Evolutionary conservation across 805 yeast genomes (phyloP).

Genomic region (Lachancea nothofagi): DNA sequence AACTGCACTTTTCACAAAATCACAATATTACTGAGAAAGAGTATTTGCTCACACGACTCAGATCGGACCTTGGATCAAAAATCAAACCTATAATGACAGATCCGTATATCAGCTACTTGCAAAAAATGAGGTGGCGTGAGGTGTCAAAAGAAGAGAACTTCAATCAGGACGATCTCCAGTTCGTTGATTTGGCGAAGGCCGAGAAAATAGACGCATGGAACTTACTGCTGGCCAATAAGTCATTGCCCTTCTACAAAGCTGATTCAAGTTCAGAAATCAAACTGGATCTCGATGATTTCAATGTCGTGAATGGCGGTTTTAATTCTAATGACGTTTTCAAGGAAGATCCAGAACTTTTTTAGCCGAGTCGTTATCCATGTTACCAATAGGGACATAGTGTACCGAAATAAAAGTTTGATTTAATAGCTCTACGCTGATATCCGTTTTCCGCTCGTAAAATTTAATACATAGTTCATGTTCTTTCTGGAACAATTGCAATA

Average conservation of each 20-base stretch:
- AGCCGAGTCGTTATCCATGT: too few relatives aligned
- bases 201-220: not conserved
- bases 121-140: constrained; percentile 19
- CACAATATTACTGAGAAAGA: constrained; percentile 15
- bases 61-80: constrained; percentile 13
- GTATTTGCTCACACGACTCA: constrained; percentile 13
- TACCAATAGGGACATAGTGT: too few relatives aligned
- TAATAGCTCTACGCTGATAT: too few relatives aligned
- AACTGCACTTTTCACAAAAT: constrained; percentile 18
- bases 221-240: not conserved
- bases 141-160: not conserved
- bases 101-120: constrained; percentile 22
- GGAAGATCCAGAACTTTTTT: too few relatives aligned
- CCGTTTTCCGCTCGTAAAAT: too few relatives aligned
- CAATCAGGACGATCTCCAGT: not conserved
- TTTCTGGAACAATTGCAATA: not conserved
- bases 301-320: too few relatives aligned
- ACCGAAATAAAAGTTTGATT: too few relatives aligned
- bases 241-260: not conserved
- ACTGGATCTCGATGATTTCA: not conserved
- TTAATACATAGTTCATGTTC: too few relatives aligned
- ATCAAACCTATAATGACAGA: constrained; percentile 26
- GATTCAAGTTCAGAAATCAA: too few relatives aligned
- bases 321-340: too few relatives aligned
- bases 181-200: not conserved